Evolutionary conservation across 805 yeast genomes (phyloP), one percentile per base, ranked within the genome.

Genomic region (Myxozyma nipponensis): DNA sequence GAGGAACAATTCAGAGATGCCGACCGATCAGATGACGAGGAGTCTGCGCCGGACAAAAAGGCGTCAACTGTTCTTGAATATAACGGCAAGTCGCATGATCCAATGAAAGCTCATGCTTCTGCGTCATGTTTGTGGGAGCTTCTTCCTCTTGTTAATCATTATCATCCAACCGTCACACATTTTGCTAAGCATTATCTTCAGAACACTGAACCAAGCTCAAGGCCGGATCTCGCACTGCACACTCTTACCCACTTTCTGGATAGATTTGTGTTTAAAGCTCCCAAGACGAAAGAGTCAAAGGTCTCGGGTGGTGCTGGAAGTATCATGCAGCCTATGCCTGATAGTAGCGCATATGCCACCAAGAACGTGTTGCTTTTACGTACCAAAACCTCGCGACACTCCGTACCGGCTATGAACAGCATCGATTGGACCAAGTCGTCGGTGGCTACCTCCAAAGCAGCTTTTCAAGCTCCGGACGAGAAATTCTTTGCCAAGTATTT

Each of bases 321-420:
- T 39, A 90, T 93, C 65, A 93, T 93, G 98, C 98, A 93, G 74
- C 98, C 98, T 44, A 74, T 93, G 58, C 89, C 95, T 40, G 48
- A 47, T 10, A 46, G 49, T 35, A 35, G 50, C 7, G 61, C 53
- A 21, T 52, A 52, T 19, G 48, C 38, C 28, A 60, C 62, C 1
- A 68, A 64, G 46, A 58, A 63, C 18, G 59, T 58, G 10, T 50
- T 67, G 7, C 60, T 69, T 13, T 56, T 68, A 13, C 55, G 64
- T 7, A 62, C 65, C 7, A 64, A 64, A 44, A 64, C 57, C 1
- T 79, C 87, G n/a, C 77, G 86, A 13, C 59, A 49, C 19, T 66
- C 67, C 3, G 77, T 74, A n/a, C 65, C 77, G 13, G 96, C 98
- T 1, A 95, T 79, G 3, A 89, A 90, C 63, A 78, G 93, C 5